Evolutionary conservation across 345 rosid species (phyloP).

Genomic region (Erucastrum elatum): DNA sequence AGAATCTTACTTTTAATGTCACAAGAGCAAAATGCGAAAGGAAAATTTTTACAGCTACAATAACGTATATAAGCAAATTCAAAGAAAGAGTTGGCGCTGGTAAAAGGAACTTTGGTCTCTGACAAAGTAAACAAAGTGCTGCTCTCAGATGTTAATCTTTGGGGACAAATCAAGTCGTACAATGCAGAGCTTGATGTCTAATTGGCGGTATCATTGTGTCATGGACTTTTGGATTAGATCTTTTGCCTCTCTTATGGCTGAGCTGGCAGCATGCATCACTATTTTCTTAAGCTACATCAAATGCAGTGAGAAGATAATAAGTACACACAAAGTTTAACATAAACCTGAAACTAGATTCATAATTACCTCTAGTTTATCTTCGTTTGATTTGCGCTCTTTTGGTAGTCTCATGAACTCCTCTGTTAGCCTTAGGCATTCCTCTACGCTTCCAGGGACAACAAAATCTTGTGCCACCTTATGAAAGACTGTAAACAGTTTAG

Average conservation of each 20-base stretch:
- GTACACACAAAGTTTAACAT: neutral
- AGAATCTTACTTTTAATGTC: neutral
- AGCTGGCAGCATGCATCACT: conserved; percentile 36
- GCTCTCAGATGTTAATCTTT: neutral
- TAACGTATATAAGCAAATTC: neutral
- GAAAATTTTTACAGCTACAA: neutral
- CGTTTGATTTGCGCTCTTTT: no score
- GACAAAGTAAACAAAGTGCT: neutral
- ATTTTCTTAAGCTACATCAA: conserved; percentile 32
- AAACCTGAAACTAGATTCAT: neutral
- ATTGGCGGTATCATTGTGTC: no score
- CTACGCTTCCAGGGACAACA: no score
- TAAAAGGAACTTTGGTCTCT: neutral
- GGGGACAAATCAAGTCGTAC: neutral
- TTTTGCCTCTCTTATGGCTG: conserved; percentile 35
- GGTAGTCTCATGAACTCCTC: no score
- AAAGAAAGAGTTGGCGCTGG: neutral
- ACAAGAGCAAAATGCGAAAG: neutral
- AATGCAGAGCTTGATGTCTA: neutral
- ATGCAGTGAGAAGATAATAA: neutral
- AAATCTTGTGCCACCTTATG: no score
- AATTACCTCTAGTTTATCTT: no score
- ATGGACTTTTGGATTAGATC: conserved; percentile 4
- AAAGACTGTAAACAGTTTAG: no score
- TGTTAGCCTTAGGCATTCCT: no score